Conservation (phyloP, 1,284 basidiomycete species). For the Puccinia brachypodii region DNA sequence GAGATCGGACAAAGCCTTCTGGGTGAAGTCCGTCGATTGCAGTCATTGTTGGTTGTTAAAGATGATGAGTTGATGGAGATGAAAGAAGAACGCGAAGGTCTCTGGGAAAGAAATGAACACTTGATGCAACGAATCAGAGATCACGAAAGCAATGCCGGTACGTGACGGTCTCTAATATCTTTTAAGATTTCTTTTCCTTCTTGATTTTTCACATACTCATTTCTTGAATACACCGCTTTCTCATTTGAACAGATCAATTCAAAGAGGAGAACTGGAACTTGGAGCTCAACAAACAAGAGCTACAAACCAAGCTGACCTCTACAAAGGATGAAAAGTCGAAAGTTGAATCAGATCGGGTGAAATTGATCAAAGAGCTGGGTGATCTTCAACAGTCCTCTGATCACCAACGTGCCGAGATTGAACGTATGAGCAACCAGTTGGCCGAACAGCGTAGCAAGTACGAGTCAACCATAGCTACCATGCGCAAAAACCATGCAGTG, state of each 20-base stretch:
- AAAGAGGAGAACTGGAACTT: conserved; percentile 99
- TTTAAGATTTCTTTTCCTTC: conserved; percentile 43
- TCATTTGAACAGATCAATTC: conserved; percentile 69
- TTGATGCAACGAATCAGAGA: conserved; percentile 69
- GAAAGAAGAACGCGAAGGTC: conserved; percentile 77
- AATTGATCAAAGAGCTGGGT: conserved; percentile 73
- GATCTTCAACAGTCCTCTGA: conserved; percentile 75
- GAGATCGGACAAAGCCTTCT: conserved; percentile 89
- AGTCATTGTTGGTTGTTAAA: conserved; percentile 78
- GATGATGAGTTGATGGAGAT: conserved; percentile 83
- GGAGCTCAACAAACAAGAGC: conserved; percentile 85
- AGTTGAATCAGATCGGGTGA: conserved; percentile 77
- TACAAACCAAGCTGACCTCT: conserved; percentile 70
- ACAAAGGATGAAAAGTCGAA: conserved; percentile 69
- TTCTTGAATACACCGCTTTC: neutral
- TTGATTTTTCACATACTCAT: conserved; percentile 31
- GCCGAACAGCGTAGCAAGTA: conserved; percentile 83
- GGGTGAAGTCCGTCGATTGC: conserved; percentile 81
- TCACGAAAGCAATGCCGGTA: conserved; percentile 76
- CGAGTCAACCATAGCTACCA: conserved; percentile 84
- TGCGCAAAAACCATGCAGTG: conserved; percentile 80
- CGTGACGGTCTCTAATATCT: conserved; percentile 52
- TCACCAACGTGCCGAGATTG: conserved; percentile 79
- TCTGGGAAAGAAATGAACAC: conserved; percentile 71
- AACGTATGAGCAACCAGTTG: conserved; percentile 67